These are phyloP conservation scores for Ballota nigra DNA, from an alignment of 257 asterid genomes.

Conservation along the genomic window DNA sequence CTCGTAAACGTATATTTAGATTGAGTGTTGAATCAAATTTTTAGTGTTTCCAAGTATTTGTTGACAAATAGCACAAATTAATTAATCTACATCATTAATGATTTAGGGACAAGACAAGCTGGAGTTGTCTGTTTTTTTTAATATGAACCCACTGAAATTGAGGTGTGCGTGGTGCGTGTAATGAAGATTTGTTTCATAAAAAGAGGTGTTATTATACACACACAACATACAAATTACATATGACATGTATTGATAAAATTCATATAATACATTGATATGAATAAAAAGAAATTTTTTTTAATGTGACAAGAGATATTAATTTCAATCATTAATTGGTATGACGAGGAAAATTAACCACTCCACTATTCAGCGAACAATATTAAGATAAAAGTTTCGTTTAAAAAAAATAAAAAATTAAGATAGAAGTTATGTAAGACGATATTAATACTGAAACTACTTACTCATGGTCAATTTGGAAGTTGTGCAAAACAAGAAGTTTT, in stretches of 20 bases:
- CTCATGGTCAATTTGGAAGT: too few relatives aligned
- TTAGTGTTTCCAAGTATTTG: neutral
- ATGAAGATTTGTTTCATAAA: neutral
- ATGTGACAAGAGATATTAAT: too few relatives aligned
- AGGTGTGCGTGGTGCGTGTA: neutral
- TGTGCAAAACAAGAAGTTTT: too few relatives aligned
- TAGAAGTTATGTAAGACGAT: too few relatives aligned
- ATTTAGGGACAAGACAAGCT: neutral
- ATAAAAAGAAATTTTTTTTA: too few relatives aligned
- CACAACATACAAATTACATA: neutral
- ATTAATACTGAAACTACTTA: too few relatives aligned
- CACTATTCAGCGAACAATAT: too few relatives aligned
- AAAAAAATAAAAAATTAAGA: too few relatives aligned
- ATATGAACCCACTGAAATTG: neutral
- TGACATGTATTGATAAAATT: neutral
- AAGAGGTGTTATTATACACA: too few relatives aligned
- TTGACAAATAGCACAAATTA: neutral
- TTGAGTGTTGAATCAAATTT: neutral
- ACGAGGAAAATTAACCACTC: too few relatives aligned
- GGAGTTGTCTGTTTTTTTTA: neutral
- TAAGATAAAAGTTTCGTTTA: too few relatives aligned
- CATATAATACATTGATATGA: neutral
- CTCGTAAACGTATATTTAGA: neutral
- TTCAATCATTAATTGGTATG: too few relatives aligned
- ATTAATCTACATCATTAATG: neutral